A percentile compares a stretch with the other conserved stretches of the same genome.
Evolutionary conservation across 2,329 filamentous ascomycete species (phyloP).

Genomic region (Ilyonectria mors-panacis): DNA sequence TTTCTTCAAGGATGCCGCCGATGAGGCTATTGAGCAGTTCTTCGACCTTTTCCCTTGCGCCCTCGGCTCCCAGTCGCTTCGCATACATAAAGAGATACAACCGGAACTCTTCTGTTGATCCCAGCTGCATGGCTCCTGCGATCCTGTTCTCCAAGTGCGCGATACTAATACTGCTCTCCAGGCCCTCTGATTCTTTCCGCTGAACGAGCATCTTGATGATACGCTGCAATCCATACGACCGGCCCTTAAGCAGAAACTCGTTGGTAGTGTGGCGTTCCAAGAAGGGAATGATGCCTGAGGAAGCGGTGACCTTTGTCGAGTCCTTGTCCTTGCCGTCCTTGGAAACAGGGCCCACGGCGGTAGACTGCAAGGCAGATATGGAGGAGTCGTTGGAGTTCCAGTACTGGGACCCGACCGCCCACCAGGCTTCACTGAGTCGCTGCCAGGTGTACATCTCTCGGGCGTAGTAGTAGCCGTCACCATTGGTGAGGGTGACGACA

Average conservation of each 20-base stretch:
- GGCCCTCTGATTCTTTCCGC: conserved; percentile 90
- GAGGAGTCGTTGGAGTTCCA: conserved; percentile 98
- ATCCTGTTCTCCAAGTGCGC: conserved; percentile 96
- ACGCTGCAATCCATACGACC: conserved; percentile 91
- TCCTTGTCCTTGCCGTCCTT: conserved; percentile 62
- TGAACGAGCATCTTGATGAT: conserved; percentile 91
- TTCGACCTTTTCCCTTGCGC: conserved; percentile 88
- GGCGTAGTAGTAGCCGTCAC: conserved; percentile 93
- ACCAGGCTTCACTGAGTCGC: conserved; percentile 96
- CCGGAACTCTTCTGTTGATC: conserved; percentile 91
- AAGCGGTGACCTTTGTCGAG: conserved; percentile 72
- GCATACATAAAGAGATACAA: conserved; percentile 99
- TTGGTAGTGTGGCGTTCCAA: conserved; percentile 95
- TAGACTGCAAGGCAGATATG: conserved; percentile 83
- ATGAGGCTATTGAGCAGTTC: conserved; percentile 88
- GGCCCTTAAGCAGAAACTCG: conserved; percentile 90
- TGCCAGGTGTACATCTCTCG: conserved; percentile 92
- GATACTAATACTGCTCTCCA: conserved; percentile 92
- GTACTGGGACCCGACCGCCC: conserved; percentile 97
- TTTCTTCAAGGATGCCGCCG: conserved; percentile 78
- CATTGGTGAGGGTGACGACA: conserved; percentile 92
- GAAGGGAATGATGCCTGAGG: conserved; percentile 92
- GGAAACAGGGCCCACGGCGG: conserved; percentile 73
- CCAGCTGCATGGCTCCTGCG: conserved; percentile 87
- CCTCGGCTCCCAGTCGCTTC: conserved; percentile 93